Percentiles rank a stretch among this genome's conserved stretches.
Evolutionary conservation across 345 rosid genomes (phyloP).

Genomic region (Aquilaria malaccensis): DNA sequence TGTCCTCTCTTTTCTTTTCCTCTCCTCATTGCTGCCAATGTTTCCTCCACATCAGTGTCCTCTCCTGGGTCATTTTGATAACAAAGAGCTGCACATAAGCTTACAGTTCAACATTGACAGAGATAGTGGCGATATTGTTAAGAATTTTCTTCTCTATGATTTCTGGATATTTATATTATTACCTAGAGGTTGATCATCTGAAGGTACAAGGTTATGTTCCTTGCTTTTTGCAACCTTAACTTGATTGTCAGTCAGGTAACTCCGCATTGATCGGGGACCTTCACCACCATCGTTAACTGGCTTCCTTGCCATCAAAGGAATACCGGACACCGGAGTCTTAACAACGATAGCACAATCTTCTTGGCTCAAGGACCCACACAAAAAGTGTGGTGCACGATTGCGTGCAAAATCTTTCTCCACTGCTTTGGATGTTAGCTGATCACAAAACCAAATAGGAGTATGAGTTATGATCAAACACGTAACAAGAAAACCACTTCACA

Average conservation of each 20-base stretch:
- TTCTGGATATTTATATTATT: background rate
- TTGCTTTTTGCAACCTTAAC: constrained; percentile 12
- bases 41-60: constrained; percentile 39
- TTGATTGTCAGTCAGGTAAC: constrained; percentile 29
- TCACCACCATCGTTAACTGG: constrained; percentile 21
- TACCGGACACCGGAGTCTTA: constrained; percentile 33
- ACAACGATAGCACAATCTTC: constrained; percentile 42
- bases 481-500: too few relatives aligned
- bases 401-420: constrained; percentile 63
- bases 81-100: constrained; percentile 37
- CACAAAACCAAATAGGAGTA: constrained; percentile 5
- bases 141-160: too few relatives aligned
- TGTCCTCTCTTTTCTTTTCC: constrained; percentile 18
- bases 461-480: too few relatives aligned
- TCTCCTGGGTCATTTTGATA: constrained; percentile 29
- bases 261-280: constrained; percentile 27
- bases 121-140: too few relatives aligned
- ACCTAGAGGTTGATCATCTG: constrained; percentile 30
- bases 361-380: constrained; percentile 49
- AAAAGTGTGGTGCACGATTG: constrained; percentile 65
- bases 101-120: too few relatives aligned
- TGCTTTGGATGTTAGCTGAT: constrained; percentile 61
- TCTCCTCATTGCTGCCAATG: constrained; percentile 20
- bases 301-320: constrained; percentile 14
- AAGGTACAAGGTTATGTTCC: constrained; percentile 12